A percentile compares a stretch with the other conserved stretches of the same genome.
phyloP scores from a whole-genome alignment of 805 yeast genomes.

The Pichia cephalocereana region DNA sequence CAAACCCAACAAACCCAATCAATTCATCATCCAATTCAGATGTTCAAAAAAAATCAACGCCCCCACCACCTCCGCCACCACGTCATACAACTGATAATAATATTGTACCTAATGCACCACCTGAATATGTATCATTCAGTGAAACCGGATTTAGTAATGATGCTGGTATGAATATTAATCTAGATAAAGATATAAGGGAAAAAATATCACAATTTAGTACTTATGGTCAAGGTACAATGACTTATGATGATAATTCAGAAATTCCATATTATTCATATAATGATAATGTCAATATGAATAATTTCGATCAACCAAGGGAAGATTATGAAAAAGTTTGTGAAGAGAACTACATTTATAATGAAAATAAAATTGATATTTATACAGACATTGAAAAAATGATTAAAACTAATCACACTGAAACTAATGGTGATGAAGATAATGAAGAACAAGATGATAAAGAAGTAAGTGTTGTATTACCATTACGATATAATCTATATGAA shows the following conservation, averaged over 20 bases:
- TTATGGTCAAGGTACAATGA: no score
- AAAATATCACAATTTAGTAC: constrained; percentile 5
- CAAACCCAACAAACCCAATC: not conserved
- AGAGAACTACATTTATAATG: not conserved
- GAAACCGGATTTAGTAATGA: not conserved
- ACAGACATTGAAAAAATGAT: constrained; percentile 24
- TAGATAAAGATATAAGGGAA: constrained; percentile 20
- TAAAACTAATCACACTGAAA: constrained; percentile 6
- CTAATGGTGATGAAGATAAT: not conserved
- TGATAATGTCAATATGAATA: not conserved
- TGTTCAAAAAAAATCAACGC: not conserved
- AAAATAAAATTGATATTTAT: constrained; percentile 17
- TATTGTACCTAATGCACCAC: not conserved
- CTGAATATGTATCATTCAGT: not conserved
- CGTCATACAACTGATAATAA: not conserved
- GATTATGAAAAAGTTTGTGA: not conserved
- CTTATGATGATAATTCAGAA: no score
- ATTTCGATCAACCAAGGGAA: no score
- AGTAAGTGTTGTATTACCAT: constrained; percentile 29
- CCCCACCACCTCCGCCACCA: constrained; percentile 5
- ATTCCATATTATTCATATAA: no score
- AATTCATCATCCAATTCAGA: not conserved
- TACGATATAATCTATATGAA: constrained; percentile 25
- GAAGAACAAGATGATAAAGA: not conserved
- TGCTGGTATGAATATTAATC: not conserved